These are phyloP conservation scores for Phytophthora pistaciae DNA, from an alignment of 352 stramenopile species.

Conservation along the genomic window DNA sequence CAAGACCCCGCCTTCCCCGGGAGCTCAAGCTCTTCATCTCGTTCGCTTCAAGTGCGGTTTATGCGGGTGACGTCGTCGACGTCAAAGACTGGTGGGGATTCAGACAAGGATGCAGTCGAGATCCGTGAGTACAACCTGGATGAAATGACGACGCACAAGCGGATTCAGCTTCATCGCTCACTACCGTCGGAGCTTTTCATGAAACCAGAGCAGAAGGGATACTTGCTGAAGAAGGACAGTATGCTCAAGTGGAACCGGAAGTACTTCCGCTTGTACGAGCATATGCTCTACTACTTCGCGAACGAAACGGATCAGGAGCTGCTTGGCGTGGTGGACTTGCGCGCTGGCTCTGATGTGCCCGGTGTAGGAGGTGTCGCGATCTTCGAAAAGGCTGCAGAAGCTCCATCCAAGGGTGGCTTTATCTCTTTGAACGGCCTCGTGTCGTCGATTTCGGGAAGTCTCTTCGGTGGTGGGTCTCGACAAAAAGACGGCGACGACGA, in stretches of 20 bases:
- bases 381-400: conserved; percentile 80
- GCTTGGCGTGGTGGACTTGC: conserved; percentile 85
- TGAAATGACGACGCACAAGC: conserved; percentile 83
- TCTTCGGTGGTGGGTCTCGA: conserved; percentile 72
- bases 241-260: conserved; percentile 92
- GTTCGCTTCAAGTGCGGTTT: conserved; percentile 86
- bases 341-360: conserved; percentile 69
- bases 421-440: conserved; percentile 86
- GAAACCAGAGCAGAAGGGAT: conserved; percentile 81
- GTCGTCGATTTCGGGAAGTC: conserved; percentile 79
- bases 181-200: conserved; percentile 85
- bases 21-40: conserved; percentile 63
- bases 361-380: conserved; percentile 83
- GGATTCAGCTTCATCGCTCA: conserved; percentile 86
- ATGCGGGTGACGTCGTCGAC: conserved; percentile 89
- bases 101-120: conserved; percentile 84
- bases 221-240: conserved; percentile 89
- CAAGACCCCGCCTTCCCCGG: conserved; percentile 76
- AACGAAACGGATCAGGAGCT: conserved; percentile 88
- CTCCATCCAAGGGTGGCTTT: conserved; percentile 62
- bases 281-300: conserved; percentile 92
- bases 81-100: conserved; percentile 48
- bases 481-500: conserved; percentile 57
- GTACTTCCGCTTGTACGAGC: conserved; percentile 89
- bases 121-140: conserved; percentile 91